Evolutionary conservation across 352 stramenopile genomes (phyloP).

Genomic region (Pythium biforme): DNA sequence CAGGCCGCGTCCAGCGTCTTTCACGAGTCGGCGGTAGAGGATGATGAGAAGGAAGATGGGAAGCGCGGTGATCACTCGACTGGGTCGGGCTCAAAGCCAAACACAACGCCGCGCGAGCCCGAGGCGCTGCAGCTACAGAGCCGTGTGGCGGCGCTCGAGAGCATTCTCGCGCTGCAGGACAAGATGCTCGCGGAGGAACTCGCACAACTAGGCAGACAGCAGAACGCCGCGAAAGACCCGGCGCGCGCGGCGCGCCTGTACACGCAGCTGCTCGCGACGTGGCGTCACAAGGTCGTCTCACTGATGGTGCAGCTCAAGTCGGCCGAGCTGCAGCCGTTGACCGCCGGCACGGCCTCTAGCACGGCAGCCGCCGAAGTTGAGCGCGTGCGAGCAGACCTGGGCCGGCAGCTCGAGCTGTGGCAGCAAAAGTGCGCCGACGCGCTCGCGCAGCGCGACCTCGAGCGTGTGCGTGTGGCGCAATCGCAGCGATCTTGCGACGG

Average conservation of each 20-base stretch:
- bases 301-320: slow-evolving; percentile 58
- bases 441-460: slow-evolving; percentile 61
- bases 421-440: slow-evolving; percentile 49
- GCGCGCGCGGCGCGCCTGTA: slow-evolving; percentile 32
- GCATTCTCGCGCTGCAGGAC: slow-evolving; percentile 62
- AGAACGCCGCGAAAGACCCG: slow-evolving; percentile 7
- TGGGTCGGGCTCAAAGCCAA: too few species aligned
- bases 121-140: slow-evolving; percentile 39
- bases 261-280: slow-evolving; percentile 36
- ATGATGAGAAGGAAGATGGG: too few species aligned
- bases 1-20: background rate
- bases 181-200: slow-evolving; percentile 41
- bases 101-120: slow-evolving; percentile 5
- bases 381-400: slow-evolving; percentile 9
- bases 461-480: slow-evolving; percentile 36
- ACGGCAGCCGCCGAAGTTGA: background rate
- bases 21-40: background rate
- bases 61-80: too few species aligned
- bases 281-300: slow-evolving; percentile 57
- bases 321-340: slow-evolving; percentile 29
- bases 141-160: slow-evolving; percentile 51
- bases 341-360: background rate
- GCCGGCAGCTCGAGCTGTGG: slow-evolving; percentile 45
- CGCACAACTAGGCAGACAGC: slow-evolving; percentile 22
- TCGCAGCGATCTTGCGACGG: slow-evolving; percentile 25